Evolutionary conservation across 176 grass and related monocot genomes (phyloP).

Genomic region (Phoenix dactylifera): DNA sequence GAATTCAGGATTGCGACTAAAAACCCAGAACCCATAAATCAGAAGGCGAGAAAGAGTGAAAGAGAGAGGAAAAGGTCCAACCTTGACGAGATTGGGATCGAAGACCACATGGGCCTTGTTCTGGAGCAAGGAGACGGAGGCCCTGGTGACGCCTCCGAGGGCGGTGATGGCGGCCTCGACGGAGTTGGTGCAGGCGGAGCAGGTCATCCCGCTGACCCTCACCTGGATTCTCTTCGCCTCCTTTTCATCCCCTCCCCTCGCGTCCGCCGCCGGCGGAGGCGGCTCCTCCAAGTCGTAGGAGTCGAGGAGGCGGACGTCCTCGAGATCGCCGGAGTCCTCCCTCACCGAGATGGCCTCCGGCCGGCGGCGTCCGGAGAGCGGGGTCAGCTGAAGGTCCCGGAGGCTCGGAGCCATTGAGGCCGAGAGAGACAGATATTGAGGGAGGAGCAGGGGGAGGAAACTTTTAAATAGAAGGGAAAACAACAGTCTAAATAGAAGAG

Average conservation of each 20-base stretch:
- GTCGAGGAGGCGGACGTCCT: constrained; percentile 75
- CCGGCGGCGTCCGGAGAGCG: constrained; percentile 18
- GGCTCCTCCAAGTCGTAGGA: constrained; percentile 35
- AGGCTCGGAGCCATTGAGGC: constrained; percentile 21
- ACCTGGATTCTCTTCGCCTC: constrained; percentile 50
- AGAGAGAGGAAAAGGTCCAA: constrained; percentile 6
- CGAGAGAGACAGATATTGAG: neutral
- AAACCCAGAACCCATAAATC: neutral
- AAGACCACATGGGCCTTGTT: constrained; percentile 76
- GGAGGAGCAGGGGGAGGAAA: too few species aligned
- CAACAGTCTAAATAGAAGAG: too few species aligned
- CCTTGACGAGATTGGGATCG: constrained; percentile 71
- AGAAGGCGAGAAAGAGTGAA: too few species aligned
- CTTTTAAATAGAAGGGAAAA: too few species aligned
- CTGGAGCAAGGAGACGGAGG: constrained; percentile 76
- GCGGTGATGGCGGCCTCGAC: constrained; percentile 63
- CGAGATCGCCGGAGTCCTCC: constrained; percentile 42
- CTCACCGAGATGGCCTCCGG: neutral
- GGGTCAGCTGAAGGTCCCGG: constrained; percentile 58
- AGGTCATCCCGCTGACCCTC: constrained; percentile 82
- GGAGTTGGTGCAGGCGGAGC: constrained; percentile 79
- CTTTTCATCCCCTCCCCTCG: neutral
- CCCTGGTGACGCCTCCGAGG: constrained; percentile 38
- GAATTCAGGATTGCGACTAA: neutral
- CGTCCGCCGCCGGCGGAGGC: constrained; percentile 13